These are phyloP conservation scores for Candida maesae DNA, from an alignment of 805 yeast species.

Conservation along the genomic window DNA sequence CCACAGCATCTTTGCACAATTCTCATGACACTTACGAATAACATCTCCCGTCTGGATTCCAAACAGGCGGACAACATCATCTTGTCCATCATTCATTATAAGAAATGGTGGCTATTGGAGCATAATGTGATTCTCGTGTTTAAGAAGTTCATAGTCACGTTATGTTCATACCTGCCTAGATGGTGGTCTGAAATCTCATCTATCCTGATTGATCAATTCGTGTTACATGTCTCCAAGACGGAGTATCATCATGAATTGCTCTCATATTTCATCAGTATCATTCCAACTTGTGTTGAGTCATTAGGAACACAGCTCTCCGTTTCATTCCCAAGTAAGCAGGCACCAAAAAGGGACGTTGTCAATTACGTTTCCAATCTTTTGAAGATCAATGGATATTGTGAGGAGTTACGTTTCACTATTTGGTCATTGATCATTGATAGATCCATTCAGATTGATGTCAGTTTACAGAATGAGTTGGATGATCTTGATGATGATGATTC, in stretches of 20 bases:
- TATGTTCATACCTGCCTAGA: constrained; percentile 82
- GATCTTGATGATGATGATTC: constrained; percentile 59
- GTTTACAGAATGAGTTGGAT: constrained; percentile 82
- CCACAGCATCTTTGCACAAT: constrained; percentile 49
- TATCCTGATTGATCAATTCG: constrained; percentile 63
- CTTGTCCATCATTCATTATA: constrained; percentile 54
- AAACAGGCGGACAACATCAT: constrained; percentile 50
- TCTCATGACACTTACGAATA: constrained; percentile 55
- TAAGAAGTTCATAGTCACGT: constrained; percentile 67
- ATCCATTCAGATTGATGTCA: constrained; percentile 85
- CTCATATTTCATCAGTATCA: constrained; percentile 57
- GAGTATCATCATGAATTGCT: constrained; percentile 63
- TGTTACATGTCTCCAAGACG: constrained; percentile 29
- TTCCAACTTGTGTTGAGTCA: constrained; percentile 75
- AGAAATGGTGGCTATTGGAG: constrained; percentile 55
- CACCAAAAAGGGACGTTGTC: constrained; percentile 47
- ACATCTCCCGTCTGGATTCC: constrained; percentile 57
- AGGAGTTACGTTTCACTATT: constrained; percentile 65
- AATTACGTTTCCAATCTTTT: constrained; percentile 68
- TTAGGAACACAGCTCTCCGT: constrained; percentile 55
- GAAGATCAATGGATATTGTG: constrained; percentile 59
- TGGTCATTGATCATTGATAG: constrained; percentile 83
- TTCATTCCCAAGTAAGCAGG: constrained; percentile 78
- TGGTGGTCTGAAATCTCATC: constrained; percentile 85
- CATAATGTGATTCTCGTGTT: constrained; percentile 47